Conservation (phyloP, 1,284 basidiomycete genomes). For the Austropuccinia psidii region DNA sequence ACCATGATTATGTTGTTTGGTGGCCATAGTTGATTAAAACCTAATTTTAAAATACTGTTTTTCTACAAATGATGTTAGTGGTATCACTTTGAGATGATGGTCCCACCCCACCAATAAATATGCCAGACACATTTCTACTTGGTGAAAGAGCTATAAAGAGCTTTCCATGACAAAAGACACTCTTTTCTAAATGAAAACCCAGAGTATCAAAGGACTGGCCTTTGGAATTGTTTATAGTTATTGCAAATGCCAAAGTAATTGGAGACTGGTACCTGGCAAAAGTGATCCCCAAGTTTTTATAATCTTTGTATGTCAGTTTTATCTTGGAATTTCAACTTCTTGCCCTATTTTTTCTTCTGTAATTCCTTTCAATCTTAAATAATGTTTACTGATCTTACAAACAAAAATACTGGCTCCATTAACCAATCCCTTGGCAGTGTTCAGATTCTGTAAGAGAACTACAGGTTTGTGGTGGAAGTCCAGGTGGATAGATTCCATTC, state of each 20-base stretch:
- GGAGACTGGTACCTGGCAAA: slow-evolving; percentile 49
- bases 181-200: slow-evolving; percentile 47
- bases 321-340: background rate
- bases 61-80: no score
- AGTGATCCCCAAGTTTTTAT: slow-evolving; percentile 36
- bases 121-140: no score
- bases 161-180: slow-evolving; percentile 52
- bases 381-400: background rate
- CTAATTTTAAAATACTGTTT: no score
- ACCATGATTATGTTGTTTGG: no score
- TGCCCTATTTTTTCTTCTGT: background rate
- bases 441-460: slow-evolving; percentile 49
- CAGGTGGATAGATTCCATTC: background rate
- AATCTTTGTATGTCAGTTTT: background rate
- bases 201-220: slow-evolving; percentile 50
- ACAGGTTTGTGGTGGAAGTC: slow-evolving; percentile 41
- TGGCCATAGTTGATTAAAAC: no score
- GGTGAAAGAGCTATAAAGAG: slow-evolving; percentile 51
- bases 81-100: no score
- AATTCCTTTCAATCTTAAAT: background rate
- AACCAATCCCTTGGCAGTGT: slow-evolving; percentile 47
- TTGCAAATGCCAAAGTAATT: slow-evolving; percentile 49
- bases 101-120: no score
- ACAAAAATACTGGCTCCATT: slow-evolving; percentile 45
- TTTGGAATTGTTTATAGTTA: slow-evolving; percentile 52